These are phyloP conservation scores for Alloteropsis angusta DNA, from an alignment of 202 grass and related monocot species.

Conservation along the genomic window DNA sequence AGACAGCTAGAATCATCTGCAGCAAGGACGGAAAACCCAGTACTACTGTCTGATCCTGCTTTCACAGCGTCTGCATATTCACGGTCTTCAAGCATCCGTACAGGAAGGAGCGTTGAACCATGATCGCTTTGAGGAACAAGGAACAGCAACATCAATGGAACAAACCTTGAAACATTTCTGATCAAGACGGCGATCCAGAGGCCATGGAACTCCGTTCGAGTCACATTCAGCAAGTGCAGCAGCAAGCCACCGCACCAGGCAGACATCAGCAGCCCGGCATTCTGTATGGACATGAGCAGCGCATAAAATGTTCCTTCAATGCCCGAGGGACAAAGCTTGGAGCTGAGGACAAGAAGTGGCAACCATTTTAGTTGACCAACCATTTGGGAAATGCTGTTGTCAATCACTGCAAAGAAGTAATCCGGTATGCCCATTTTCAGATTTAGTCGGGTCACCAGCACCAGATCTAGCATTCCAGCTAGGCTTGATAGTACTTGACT, in stretches of 20 bases:
- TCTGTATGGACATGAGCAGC: conserved; percentile 58
- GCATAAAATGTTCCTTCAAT: conserved; percentile 67
- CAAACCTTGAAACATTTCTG: conserved; percentile 43
- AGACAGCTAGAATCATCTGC: not conserved
- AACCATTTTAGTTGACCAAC: conserved; percentile 47
- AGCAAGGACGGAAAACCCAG: conserved; percentile 16
- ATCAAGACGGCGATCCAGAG: conserved; percentile 54
- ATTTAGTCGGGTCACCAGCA: conserved; percentile 45
- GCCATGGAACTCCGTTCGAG: conserved; percentile 44
- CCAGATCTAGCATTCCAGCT: conserved; percentile 56
- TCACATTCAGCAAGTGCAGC: conserved; percentile 48
- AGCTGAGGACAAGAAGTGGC: conserved; percentile 56
- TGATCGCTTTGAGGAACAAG: conserved; percentile 49
- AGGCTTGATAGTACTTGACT: conserved; percentile 41
- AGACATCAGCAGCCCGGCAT: conserved; percentile 46
- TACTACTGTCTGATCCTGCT: not conserved
- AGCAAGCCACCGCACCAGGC: conserved; percentile 52
- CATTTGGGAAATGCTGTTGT: conserved; percentile 40
- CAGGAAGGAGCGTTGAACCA: conserved; percentile 37
- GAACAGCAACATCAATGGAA: conserved; percentile 48
- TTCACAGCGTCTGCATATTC: conserved; percentile 18
- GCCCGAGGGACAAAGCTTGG: conserved; percentile 48
- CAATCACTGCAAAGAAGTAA: conserved; percentile 46
- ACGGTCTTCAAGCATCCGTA: conserved; percentile 22
- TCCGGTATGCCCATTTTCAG: conserved; percentile 43